A percentile compares a stretch with the other conserved stretches of the same genome.
These are phyloP conservation scores for Phytophthora meadii DNA, from an alignment of 352 stramenopile genomes.

Conservation along the genomic window DNA sequence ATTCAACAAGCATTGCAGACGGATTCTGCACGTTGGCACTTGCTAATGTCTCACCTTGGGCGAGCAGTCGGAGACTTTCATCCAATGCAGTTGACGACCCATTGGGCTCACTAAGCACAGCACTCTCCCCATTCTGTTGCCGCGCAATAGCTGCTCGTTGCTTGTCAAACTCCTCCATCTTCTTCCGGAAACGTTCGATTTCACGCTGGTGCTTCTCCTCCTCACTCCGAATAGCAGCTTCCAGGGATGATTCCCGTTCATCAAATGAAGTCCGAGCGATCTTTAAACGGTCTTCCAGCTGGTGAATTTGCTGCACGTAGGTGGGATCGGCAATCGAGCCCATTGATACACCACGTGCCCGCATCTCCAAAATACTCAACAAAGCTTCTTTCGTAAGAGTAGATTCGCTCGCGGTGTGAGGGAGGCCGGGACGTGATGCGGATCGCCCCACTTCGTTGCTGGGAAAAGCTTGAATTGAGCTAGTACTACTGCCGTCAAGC, in stretches of 20 bases:
- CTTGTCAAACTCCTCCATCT: conserved; percentile 88
- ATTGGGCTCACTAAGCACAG: conserved; percentile 31
- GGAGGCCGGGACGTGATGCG: conserved; percentile 34
- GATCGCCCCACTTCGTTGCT: conserved; percentile 44
- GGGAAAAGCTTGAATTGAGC: conserved; percentile 19
- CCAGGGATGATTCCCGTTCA: conserved; percentile 73
- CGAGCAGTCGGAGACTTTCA: conserved; percentile 33
- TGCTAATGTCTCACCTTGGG: conserved; percentile 30
- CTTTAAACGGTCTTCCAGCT: conserved; percentile 72
- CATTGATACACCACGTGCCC: conserved; percentile 67
- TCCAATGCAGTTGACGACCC: conserved; percentile 33
- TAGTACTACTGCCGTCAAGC: conserved; percentile 45
- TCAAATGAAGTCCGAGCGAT: conserved; percentile 65
- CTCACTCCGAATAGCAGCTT: conserved; percentile 77
- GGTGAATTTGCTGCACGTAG: conserved; percentile 69
- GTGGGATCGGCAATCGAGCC: conserved; percentile 59
- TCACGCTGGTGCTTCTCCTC: conserved; percentile 87
- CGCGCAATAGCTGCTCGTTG: conserved; percentile 72
- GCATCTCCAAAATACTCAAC: conserved; percentile 49
- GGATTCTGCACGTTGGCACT: conserved; percentile 19
- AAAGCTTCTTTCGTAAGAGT: conserved; percentile 48
- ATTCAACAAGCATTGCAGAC: conserved; percentile 30
- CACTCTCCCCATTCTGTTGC: conserved; percentile 57
- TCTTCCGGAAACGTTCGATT: conserved; percentile 81
- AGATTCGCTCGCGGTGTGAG: conserved; percentile 59